phyloP scores from a whole-genome alignment of 495 filamentous ascomycete species.

The Penicillium atrosanguineum region DNA sequence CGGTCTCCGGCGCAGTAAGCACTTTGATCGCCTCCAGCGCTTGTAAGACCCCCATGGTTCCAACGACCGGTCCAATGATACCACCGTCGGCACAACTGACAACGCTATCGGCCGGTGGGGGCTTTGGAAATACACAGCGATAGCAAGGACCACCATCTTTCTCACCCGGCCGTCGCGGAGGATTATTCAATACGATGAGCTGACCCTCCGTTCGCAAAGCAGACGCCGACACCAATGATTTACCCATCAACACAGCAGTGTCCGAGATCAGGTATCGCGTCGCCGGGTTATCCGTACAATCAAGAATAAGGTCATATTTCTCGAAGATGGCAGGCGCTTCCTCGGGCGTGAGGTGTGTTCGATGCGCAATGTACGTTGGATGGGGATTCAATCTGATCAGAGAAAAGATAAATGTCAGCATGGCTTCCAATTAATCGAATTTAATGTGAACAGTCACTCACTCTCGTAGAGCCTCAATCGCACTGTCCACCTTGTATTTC shows the following conservation, averaged over 20 bases:
- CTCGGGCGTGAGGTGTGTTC: constrained; percentile 57
- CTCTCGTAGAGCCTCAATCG: constrained; percentile 63
- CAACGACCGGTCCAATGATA: constrained; percentile 88
- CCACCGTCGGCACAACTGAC: constrained; percentile 87
- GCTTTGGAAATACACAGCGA: constrained; percentile 85
- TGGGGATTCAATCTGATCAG: constrained; percentile 61
- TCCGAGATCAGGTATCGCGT: constrained; percentile 93
- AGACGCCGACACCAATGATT: constrained; percentile 83
- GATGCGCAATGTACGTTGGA: constrained; percentile 59
- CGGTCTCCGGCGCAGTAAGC: constrained; percentile 36
- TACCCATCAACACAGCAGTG: constrained; percentile 71
- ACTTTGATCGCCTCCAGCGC: constrained; percentile 88
- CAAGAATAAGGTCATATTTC: constrained; percentile 79
- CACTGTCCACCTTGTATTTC: constrained; percentile 78
- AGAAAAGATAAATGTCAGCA: neutral
- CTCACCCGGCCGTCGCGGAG: constrained; percentile 47
- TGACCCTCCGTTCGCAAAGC: constrained; percentile 86
- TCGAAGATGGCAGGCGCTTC: constrained; percentile 62
- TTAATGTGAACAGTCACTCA: constrained; percentile 31
- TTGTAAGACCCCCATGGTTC: constrained; percentile 89
- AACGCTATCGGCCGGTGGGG: constrained; percentile 75
- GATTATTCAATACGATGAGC: constrained; percentile 71
- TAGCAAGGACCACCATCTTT: constrained; percentile 74
- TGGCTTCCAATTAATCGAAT: neutral
- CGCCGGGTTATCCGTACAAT: constrained; percentile 91